Conservation (phyloP, 2,329 filamentous ascomycete genomes). For the Diaporthe nobilis region DNA sequence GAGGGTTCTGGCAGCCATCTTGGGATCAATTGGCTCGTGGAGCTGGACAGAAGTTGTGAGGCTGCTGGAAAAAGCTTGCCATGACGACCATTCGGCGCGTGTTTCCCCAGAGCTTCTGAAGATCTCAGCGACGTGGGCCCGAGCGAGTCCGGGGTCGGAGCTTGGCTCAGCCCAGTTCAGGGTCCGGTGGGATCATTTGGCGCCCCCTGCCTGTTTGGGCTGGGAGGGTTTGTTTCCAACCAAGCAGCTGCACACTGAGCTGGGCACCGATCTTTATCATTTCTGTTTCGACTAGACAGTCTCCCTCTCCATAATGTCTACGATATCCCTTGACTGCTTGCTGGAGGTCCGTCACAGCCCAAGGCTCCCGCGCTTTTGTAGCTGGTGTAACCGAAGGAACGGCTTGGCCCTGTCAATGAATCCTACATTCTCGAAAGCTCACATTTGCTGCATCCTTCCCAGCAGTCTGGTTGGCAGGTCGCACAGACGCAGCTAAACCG, state of each 20-base stretch:
- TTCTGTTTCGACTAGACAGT: background rate
- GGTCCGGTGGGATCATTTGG: constrained; percentile 22
- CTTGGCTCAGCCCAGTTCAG: constrained; percentile 22
- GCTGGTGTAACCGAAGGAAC: background rate
- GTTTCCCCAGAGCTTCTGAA: constrained; percentile 32
- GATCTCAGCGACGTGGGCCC: constrained; percentile 28
- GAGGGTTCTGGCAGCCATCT: constrained; percentile 75
- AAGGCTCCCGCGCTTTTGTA: background rate
- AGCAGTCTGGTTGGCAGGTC: constrained; percentile 10
- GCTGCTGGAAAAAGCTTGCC: constrained; percentile 33
- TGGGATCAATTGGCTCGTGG: constrained; percentile 43
- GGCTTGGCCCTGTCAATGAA: background rate
- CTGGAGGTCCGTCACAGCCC: background rate
- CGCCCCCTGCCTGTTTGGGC: background rate
- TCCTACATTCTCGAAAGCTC: background rate
- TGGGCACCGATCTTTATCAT: background rate
- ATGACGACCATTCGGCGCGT: background rate
- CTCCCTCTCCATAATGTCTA: background rate
- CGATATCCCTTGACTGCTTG: background rate
- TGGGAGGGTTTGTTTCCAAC: background rate
- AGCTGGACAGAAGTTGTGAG: background rate
- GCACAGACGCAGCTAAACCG: constrained; percentile 17
- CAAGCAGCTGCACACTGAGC: background rate
- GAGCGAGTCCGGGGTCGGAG: constrained; percentile 41
- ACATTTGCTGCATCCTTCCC: background rate